phyloP scores from a whole-genome alignment of 2,329 filamentous ascomycete species.

The Apiospora malaysiana region DNA sequence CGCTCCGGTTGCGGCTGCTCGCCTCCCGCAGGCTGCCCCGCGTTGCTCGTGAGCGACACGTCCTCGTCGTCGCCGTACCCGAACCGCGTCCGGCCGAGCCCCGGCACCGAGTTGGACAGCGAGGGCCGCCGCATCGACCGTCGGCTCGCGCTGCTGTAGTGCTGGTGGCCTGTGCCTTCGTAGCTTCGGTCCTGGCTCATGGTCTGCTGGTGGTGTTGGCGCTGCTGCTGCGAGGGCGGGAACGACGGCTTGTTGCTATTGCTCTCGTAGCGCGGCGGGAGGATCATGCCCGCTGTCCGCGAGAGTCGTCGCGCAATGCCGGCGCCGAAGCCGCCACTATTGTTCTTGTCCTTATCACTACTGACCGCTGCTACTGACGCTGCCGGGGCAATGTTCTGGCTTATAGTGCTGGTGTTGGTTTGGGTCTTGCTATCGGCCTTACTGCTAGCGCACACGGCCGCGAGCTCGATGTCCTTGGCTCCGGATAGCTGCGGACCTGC shows the following conservation, averaged over 20 bases:
- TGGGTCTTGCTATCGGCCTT: not conserved
- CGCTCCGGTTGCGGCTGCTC: no score
- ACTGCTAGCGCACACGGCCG: not conserved
- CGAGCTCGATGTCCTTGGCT: not conserved
- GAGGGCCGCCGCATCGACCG: not conserved
- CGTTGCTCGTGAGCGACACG: slow-evolving; percentile 21
- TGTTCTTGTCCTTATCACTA: no score
- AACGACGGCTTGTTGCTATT: not conserved
- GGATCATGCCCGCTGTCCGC: not conserved
- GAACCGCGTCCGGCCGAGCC: not conserved
- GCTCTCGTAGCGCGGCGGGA: not conserved
- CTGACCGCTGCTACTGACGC: no score
- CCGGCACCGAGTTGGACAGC: not conserved
- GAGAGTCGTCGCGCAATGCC: not conserved
- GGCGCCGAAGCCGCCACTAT: not conserved
- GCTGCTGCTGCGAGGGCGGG: not conserved
- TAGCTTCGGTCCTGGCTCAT: not conserved
- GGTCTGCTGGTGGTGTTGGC: not conserved
- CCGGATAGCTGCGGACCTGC: not conserved
- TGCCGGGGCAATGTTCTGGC: not conserved
- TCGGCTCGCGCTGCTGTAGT: not conserved
- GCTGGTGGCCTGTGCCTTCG: not conserved
- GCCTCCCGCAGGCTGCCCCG: not conserved
- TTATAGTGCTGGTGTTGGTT: not conserved
- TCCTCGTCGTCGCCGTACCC: slow-evolving; percentile 21